phyloP scores from a whole-genome alignment of 257 asterid genomes.

The Fraxinus anomala region DNA sequence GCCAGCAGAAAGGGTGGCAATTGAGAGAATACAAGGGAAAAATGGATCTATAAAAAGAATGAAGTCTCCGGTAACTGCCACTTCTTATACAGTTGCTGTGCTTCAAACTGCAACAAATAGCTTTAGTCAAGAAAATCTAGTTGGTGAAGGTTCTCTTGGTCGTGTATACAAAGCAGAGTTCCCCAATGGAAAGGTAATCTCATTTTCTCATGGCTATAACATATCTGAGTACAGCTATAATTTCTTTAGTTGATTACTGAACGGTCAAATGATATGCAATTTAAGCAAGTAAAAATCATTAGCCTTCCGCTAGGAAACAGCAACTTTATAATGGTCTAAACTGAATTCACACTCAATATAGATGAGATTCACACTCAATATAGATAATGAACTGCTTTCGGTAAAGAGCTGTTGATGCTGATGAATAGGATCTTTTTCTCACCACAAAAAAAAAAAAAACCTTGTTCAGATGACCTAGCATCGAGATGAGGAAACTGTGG shows the following conservation, averaged over 20 bases:
- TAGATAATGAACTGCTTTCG: neutral
- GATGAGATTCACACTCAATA: conserved; percentile 12
- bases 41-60: conserved; percentile 73
- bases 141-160: conserved; percentile 98
- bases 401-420: conserved; percentile 1
- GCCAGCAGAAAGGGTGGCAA: conserved; percentile 59
- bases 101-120: conserved; percentile 93
- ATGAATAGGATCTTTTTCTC: conserved; percentile 4
- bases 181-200: conserved; percentile 80
- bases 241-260: conserved; percentile 11
- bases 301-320: neutral
- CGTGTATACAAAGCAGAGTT: conserved; percentile 94
- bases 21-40: conserved; percentile 68
- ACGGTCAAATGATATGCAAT: neutral
- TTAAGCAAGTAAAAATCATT: conserved; percentile 1
- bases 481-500: conserved; percentile 4
- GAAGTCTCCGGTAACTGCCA: conserved; percentile 74
- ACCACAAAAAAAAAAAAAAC: neutral
- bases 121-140: conserved; percentile 88
- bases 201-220: conserved; percentile 12
- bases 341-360: neutral
- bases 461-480: neutral
- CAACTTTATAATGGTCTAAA: conserved; percentile 16
- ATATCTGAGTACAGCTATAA: conserved; percentile 2
- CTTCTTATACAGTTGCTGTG: conserved; percentile 79